phyloP scores from a whole-genome alignment of 805 yeast species.

The Kregervanrija fluxuum region DNA sequence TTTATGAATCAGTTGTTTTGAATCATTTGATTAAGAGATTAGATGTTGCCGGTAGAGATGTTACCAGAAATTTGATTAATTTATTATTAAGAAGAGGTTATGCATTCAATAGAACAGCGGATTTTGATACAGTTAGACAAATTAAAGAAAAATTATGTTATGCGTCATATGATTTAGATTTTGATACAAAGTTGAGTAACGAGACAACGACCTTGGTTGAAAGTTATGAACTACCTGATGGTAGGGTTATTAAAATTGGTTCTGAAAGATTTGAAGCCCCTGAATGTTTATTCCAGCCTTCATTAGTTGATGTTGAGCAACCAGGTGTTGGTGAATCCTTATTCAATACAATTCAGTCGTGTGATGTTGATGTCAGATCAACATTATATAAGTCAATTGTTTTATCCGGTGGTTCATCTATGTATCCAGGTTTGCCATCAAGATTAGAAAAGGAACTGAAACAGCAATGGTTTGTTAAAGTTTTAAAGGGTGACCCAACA shows the following conservation, averaged over 20 bases:
- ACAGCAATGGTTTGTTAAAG: slow-evolving; percentile 90
- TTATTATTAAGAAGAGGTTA: slow-evolving; percentile 91
- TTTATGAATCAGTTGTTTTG: slow-evolving; percentile 93
- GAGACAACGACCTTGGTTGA: slow-evolving; percentile 96
- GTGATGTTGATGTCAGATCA: slow-evolving; percentile 89
- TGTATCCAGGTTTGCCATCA: slow-evolving; percentile 98
- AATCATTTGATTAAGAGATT: slow-evolving; percentile 87
- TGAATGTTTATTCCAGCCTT: slow-evolving; percentile 94
- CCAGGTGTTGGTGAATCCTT: slow-evolving; percentile 93
- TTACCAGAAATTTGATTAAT: slow-evolving; percentile 91
- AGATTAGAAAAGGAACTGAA: slow-evolving; percentile 92
- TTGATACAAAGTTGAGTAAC: slow-evolving; percentile 78
- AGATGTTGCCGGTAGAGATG: slow-evolving; percentile 98
- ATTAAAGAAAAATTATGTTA: slow-evolving; percentile 95
- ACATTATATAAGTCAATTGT: slow-evolving; percentile 88
- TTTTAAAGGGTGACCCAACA: slow-evolving; percentile 78
- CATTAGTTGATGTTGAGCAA: slow-evolving; percentile 90
- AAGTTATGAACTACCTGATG: slow-evolving; percentile 91
- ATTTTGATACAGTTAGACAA: slow-evolving; percentile 96
- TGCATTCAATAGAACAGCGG: slow-evolving; percentile 97
- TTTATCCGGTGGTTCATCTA: slow-evolving; percentile 93
- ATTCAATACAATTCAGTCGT: slow-evolving; percentile 88
- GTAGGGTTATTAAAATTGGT: slow-evolving; percentile 88
- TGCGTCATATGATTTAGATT: slow-evolving; percentile 87
- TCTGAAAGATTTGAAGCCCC: slow-evolving; percentile 96